Conservation (phyloP, 2,329 filamentous ascomycete species). For the Aspergillus amoenus region DNA sequence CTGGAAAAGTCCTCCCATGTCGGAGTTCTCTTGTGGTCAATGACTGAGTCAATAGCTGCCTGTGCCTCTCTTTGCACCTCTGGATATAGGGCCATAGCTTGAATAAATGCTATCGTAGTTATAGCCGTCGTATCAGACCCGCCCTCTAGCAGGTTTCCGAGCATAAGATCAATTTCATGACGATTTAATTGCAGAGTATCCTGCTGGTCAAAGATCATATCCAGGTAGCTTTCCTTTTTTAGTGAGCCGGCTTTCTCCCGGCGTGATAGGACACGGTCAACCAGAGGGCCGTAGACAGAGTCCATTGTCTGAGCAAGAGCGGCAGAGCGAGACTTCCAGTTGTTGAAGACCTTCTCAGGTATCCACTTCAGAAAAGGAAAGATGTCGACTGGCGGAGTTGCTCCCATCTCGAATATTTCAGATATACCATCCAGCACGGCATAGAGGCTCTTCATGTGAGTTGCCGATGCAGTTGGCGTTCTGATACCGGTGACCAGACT, state of each 20-base stretch:
- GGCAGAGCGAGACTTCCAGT: slow-evolving; percentile 39
- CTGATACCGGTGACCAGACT: slow-evolving; percentile 23
- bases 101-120: slow-evolving; percentile 33
- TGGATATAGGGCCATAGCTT: slow-evolving; percentile 15
- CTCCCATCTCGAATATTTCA: slow-evolving; percentile 40
- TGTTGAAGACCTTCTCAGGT: slow-evolving; percentile 42
- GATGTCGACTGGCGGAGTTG: slow-evolving; percentile 51
- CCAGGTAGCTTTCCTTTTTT: slow-evolving; percentile 36
- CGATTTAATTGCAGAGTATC: slow-evolving; percentile 31
- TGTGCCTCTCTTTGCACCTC: slow-evolving; percentile 40
- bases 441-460: neutral
- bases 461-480: neutral
- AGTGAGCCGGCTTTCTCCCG: slow-evolving; percentile 22
- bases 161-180: slow-evolving; percentile 43
- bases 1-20: slow-evolving; percentile 36
- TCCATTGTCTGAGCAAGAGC: slow-evolving; percentile 35
- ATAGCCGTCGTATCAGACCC: slow-evolving; percentile 43
- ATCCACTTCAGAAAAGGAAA: slow-evolving; percentile 47
- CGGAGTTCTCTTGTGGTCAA: slow-evolving; percentile 50
- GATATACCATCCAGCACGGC: neutral
- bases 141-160: slow-evolving; percentile 30
- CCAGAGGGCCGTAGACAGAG: slow-evolving; percentile 33
- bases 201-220: slow-evolving; percentile 41
- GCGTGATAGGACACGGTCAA: slow-evolving; percentile 35
- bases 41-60: slow-evolving; percentile 50